Base-by-base conservation (phyloP, 495 filamentous ascomycete species). In the Penicillium chermesinum region DNA sequence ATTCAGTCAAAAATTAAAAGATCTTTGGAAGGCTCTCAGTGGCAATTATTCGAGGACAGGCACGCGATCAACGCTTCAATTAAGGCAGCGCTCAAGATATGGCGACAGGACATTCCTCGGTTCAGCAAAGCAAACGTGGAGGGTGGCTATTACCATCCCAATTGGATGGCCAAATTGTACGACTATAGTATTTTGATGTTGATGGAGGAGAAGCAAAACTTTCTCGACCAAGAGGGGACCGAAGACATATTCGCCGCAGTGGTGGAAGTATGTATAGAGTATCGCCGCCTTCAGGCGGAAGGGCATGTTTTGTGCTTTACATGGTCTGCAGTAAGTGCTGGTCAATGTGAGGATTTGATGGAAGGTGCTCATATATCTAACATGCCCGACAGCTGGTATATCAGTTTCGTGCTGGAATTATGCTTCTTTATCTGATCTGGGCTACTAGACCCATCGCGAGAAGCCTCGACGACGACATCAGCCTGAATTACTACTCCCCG, bases 301-400 rank as follows among this genome's bases (percentile, higher is more conserved):
- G 64, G 64, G 8, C 64, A 67, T 46, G 59, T 65, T 12, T 54
- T 65, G 53, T 67, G 64, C 20, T 67, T 59, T 55, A 67, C 64
- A 0, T 67, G 64, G 64, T 65, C 64, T 49, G 62, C 64, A 34
- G 64, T 67, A 48, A 47, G 64, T 54, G n/a, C n/a, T n/a, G n/a
- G n/a, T n/a, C n/a, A n/a, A n/a, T n/a, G n/a, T n/a, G n/a, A n/a
- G n/a, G n/a, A n/a, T n/a, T n/a, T n/a, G n/a, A n/a, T n/a, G n/a
- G n/a, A n/a, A n/a, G n/a, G n/a, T n/a, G n/a, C n/a, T n/a, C n/a
- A n/a, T n/a, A n/a, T n/a, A 42, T 22, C 14, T 16, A 8, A 42
- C 2, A 59, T 35, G 15, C 18, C 18, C 13, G 19, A 8, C 36
- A 67, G 62, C 59, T 67, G 38, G 59, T 67, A 0, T 67, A 65